These are phyloP conservation scores for Porodaedalea pini DNA, from an alignment of 1,284 basidiomycete genomes.

Conservation along the genomic window DNA sequence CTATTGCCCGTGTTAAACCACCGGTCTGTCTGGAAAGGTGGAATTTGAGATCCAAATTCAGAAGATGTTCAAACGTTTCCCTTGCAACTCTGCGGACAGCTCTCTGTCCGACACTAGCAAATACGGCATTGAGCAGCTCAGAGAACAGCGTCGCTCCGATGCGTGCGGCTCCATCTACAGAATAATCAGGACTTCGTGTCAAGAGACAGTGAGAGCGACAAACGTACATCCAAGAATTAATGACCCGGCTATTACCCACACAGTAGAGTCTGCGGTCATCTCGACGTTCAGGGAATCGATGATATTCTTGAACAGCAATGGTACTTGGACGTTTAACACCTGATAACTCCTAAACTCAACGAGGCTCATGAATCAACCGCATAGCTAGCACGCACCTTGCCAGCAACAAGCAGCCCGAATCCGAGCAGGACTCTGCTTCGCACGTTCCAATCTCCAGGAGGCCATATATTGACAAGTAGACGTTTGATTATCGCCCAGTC, in stretches of 20 bases:
- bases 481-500: constrained; percentile 68
- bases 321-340: constrained; percentile 96
- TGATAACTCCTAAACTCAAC: constrained; percentile 27
- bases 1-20: constrained; percentile 93
- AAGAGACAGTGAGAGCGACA: neutral
- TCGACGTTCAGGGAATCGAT: constrained; percentile 89
- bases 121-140: constrained; percentile 93
- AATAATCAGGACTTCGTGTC: neutral
- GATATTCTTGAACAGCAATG: constrained; percentile 90
- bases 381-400: constrained; percentile 62
- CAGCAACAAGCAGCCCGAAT: constrained; percentile 75
- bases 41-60: constrained; percentile 89
- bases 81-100: constrained; percentile 92
- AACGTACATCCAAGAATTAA: constrained; percentile 86
- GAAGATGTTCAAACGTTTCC: constrained; percentile 90
- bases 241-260: constrained; percentile 89
- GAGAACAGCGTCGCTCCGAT: constrained; percentile 88
- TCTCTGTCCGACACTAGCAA: constrained; percentile 92
- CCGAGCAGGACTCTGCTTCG: constrained; percentile 80
- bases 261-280: constrained; percentile 73
- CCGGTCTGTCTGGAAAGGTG: constrained; percentile 94
- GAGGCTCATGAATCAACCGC: neutral
- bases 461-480: constrained; percentile 70
- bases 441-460: constrained; percentile 71
- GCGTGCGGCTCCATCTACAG: constrained; percentile 87